Evolutionary conservation across 1,284 basidiomycete species (phyloP), one percentile per base, ranked within the genome.

Genomic region (Lentinula novae-zelandiae): DNA sequence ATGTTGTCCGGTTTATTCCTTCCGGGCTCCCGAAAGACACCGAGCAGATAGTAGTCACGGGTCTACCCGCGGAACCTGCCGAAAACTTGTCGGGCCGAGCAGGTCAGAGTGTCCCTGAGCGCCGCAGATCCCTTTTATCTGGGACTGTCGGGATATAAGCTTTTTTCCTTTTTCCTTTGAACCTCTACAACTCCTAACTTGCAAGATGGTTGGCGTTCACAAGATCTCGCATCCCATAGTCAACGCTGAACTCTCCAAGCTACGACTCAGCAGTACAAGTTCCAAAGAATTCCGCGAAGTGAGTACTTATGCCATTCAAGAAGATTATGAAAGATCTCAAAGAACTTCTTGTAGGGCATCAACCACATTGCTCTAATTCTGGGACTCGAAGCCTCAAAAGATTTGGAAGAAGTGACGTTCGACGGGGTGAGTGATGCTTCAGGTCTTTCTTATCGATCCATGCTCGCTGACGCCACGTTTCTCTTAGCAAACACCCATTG

Each of bases 211-310:
- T 50, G 38, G n/a, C 12, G 50, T 87, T 64, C 81, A 88, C 67
- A 69, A 87, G 58, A 71, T 92, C 57, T 80, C 83, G 1, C 91
- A 94, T 69, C 92, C 92, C 0, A 69, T 94, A 62, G 82, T 92
- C 67, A 85, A 85, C 61, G 82, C 87, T 53, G 83, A 89, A 58
- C 73, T 94, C 58, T 87, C 89, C 9, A 85, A 86, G 70, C 77
- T 95, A 51, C 79, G 92, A 57, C 78, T 85, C 70, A 72, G 76
- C 49, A 76, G 77, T 8, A 92, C 91, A 2, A 77, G 75, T 13
- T 70, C 89, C 9, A 90, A 90, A 70, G 89, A 91, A 68, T 94
- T 95, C 71, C 85, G 92, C 38, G 86, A 91, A 78, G 89, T 90
- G 69, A 54, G 27, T 17, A n/a, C 10, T 10, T 15, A 42, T 4